Evolutionary conservation across 2,329 filamentous ascomycete species (phyloP).

Genomic region (Pseudogymnoascus sp.): DNA sequence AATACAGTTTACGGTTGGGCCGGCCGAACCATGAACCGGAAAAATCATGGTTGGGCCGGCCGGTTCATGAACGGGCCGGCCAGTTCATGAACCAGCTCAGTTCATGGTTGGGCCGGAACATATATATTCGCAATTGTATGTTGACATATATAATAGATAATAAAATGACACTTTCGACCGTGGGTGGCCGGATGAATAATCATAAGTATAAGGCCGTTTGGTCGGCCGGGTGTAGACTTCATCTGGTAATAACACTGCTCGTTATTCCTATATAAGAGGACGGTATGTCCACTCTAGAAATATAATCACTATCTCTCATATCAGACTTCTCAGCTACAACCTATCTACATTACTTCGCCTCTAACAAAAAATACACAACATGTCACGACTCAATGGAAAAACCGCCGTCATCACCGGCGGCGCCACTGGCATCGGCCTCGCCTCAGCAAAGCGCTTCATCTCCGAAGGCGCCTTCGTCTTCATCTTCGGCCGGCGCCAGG

Average conservation of each 20-base stretch:
- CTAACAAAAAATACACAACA: constrained; percentile 12
- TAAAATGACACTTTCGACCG: no score
- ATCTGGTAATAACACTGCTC: background rate
- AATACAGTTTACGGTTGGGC: no score
- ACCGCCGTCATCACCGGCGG: constrained; percentile 18
- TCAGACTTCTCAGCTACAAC: constrained; percentile 9
- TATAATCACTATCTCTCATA: constrained; percentile 10
- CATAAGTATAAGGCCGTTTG: no score
- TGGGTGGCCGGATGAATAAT: background rate
- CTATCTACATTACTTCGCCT: background rate
- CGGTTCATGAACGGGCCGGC: no score
- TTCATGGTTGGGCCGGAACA: no score
- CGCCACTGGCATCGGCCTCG: constrained; percentile 17
- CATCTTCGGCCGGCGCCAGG: constrained; percentile 18
- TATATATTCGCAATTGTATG: no score
- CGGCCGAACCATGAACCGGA: no score
- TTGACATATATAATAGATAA: no score
- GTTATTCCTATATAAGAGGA: constrained; percentile 12
- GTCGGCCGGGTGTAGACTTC: background rate
- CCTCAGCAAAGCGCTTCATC: constrained; percentile 16
- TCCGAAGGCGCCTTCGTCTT: constrained; percentile 17
- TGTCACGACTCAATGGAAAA: constrained; percentile 14
- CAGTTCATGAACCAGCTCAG: no score
- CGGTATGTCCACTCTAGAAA: constrained; percentile 6
- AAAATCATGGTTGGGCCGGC: no score